Base-by-base conservation (phyloP, 176 grass and related monocot species). In the Ensete ventricosum region DNA sequence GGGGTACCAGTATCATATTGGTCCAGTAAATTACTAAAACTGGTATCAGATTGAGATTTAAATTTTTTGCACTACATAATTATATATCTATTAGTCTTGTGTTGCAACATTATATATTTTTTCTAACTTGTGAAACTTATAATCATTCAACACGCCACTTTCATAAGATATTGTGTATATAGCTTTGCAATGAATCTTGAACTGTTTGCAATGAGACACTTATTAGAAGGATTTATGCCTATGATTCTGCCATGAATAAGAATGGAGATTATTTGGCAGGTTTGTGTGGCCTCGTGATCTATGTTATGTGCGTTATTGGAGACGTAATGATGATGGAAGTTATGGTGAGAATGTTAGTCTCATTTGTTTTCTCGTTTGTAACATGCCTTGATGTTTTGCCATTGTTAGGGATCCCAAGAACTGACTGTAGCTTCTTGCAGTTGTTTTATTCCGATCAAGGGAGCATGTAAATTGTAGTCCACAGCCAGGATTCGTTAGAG, bases 241-340 rank as follows among this genome's bases (percentile, higher is more conserved):
- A 51, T 50, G 43, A 50, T 50, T 25, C 17, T 70, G 34, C 48
- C 20, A 7, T 70, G 9, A 51, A 7, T 11, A 70, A 70, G 14
- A 20, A 16, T 70, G 9, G 9, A n/a, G 4, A 52, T 29, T 53
- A 53, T 22, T 77, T 77, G 59, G 4, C 75, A 98, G 94, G 82
- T 78, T 98, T 78, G 84, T 89, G n/a, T 98, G 94, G 94, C 90
- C 94, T 76, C 87, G 94, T 5, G 94, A 98, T 81, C 82, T 98
- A 78, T 91, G 88, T 75, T 98, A 98, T 85, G 94, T 98, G 69
- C 86, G 94, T 69, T 98, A 98, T 83, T 98, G 94, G 94, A 82
- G 94, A 51, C 94, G 94, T 72, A 98, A 98, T 85, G 94, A 93
- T 11, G 94, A 98, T 89, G 94, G 94, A 83, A 98, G 94, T 80